Conservation (phyloP, 345 rosid species). For the Erysimum cheiranthoides region DNA sequence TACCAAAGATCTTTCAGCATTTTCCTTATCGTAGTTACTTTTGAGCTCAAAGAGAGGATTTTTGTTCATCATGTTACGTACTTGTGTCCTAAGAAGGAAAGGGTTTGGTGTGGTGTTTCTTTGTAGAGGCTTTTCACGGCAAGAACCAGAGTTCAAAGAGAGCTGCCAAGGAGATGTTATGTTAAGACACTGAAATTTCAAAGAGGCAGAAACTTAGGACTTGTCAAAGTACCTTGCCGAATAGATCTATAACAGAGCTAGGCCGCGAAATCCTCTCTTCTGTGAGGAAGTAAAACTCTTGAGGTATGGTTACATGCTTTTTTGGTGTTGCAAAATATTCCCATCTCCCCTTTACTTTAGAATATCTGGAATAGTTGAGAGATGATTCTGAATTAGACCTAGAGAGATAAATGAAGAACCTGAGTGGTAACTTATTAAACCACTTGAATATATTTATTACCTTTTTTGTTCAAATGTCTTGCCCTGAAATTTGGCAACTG, state of each 20-base stretch:
- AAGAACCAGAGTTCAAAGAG: conserved; percentile 71
- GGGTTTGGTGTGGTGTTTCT: conserved; percentile 73
- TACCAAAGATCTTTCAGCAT: background rate
- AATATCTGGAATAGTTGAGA: conserved; percentile 56
- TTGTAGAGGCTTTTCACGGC: conserved; percentile 52
- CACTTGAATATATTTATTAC: conserved; percentile 41
- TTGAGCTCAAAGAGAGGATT: background rate
- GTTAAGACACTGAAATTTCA: conserved; percentile 20
- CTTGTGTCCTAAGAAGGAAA: conserved; percentile 78
- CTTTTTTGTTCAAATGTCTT: conserved; percentile 82
- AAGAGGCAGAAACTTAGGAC: background rate
- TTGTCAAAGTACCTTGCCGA: too few relatives aligned
- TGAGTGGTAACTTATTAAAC: background rate
- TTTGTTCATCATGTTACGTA: conserved; percentile 36
- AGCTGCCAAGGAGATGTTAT: conserved; percentile 53
- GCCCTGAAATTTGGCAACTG: conserved; percentile 94
- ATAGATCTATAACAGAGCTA: conserved; percentile 57
- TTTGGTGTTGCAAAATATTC: conserved; percentile 61
- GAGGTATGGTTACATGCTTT: conserved; percentile 66
- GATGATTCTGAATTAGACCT: background rate
- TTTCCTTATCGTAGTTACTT: background rate
- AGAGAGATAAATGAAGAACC: background rate
- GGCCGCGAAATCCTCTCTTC: conserved; percentile 68
- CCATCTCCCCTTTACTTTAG: conserved; percentile 81
- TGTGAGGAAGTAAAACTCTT: conserved; percentile 75